Evolutionary conservation across 1,284 basidiomycete genomes (phyloP).

Genomic region (Puccinia novopanici): DNA sequence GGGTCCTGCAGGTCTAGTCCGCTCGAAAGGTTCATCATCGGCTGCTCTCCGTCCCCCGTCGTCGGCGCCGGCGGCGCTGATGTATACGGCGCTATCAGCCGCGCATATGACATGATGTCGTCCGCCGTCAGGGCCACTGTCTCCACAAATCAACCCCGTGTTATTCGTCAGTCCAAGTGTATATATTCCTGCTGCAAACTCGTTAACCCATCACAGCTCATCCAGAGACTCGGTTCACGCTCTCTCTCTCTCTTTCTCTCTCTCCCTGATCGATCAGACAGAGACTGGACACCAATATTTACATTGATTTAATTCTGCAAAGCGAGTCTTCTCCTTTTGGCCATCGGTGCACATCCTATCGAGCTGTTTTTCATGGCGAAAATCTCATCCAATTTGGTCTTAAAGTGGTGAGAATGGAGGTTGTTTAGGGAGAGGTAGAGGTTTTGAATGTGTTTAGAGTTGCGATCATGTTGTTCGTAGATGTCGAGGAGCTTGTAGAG

Average conservation of each 20-base stretch:
- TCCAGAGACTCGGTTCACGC: no score
- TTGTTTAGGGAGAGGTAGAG: slow-evolving; percentile 11
- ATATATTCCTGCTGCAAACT: no score
- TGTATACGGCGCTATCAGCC: slow-evolving; percentile 56
- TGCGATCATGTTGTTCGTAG: slow-evolving; percentile 30
- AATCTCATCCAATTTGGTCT: slow-evolving; percentile 20
- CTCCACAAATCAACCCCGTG: not conserved
- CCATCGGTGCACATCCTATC: slow-evolving; percentile 38
- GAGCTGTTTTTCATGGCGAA: slow-evolving; percentile 35
- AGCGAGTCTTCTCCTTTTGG: slow-evolving; percentile 33
- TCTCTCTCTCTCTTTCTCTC: not conserved
- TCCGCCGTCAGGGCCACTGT: slow-evolving; percentile 51
- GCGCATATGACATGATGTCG: slow-evolving; percentile 54
- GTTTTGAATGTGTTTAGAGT: slow-evolving; percentile 32
- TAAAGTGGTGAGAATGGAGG: slow-evolving; percentile 21
- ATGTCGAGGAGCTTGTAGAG: slow-evolving; percentile 28
- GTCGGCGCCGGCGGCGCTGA: slow-evolving; percentile 55
- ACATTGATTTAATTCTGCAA: slow-evolving; percentile 21
- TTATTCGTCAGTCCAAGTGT: not conserved
- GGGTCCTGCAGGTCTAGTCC: slow-evolving; percentile 54
- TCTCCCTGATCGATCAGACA: not conserved
- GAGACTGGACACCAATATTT: not conserved
- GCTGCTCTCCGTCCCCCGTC: slow-evolving; percentile 41
- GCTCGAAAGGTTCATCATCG: slow-evolving; percentile 33
- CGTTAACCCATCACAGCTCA: no score